phyloP scores from a whole-genome alignment of 192 early-diverging fungal genomes.

The Coemansia sp. region DNA sequence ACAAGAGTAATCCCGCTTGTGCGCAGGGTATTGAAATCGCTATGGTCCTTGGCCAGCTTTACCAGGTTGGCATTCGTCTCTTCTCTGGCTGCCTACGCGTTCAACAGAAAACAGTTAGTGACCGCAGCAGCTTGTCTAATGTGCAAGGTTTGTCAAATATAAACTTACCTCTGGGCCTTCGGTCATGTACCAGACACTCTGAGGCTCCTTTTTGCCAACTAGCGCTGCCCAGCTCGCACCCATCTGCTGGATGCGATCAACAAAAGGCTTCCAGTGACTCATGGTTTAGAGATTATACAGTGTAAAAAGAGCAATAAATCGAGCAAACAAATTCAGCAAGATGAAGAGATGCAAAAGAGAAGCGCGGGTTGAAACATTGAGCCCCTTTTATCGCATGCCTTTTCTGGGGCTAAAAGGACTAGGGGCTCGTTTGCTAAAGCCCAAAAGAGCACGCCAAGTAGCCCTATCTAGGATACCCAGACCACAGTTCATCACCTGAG shows the following conservation, averaged over 20 bases:
- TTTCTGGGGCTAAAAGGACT: conserved; percentile 2
- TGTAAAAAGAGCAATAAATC: not conserved
- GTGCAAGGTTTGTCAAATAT: not conserved
- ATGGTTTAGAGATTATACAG: not conserved
- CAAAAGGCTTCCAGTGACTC: not conserved
- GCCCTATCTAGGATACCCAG: not conserved
- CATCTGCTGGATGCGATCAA: not conserved
- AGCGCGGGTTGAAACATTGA: not conserved
- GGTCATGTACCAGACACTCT: not conserved
- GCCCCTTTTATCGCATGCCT: not conserved
- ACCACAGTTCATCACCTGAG: conserved; percentile 23
- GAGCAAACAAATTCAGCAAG: not conserved
- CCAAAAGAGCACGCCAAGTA: not conserved
- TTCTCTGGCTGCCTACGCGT: not conserved
- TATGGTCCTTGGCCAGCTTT: not conserved
- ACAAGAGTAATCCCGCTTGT: conserved; percentile 65
- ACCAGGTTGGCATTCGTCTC: not conserved
- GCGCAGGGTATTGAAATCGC: conserved; percentile 32
- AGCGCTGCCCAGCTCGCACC: not conserved
- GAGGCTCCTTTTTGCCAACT: conserved; percentile 1
- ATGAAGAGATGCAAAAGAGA: not conserved
- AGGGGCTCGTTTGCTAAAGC: not conserved
- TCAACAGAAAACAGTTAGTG: not conserved
- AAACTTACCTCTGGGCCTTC: not conserved
- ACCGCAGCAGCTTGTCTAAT: not conserved